phyloP scores from a whole-genome alignment of 1,139 yeast genomes.

The Williopsis jadinii region DNA sequence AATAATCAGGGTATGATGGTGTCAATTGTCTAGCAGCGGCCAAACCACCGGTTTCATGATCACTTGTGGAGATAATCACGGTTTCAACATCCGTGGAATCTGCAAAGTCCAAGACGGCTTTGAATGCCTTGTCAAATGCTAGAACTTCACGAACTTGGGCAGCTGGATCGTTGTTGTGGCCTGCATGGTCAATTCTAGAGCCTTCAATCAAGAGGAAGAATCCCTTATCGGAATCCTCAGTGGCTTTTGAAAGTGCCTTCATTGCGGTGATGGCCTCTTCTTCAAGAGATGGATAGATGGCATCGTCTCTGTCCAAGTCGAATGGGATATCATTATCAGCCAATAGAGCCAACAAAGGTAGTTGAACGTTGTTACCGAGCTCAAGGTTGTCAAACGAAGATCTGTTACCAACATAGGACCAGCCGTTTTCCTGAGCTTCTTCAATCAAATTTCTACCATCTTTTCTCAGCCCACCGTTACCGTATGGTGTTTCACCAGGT shows the following conservation, averaged over 20 bases:
- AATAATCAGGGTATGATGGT: conserved; percentile 52
- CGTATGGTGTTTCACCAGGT: conserved; percentile 25
- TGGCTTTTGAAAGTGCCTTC: conserved; percentile 54
- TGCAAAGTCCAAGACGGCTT: conserved; percentile 61
- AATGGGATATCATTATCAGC: conserved; percentile 74
- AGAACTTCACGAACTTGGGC: conserved; percentile 77
- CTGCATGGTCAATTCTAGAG: conserved; percentile 87
- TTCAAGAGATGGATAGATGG: conserved; percentile 60
- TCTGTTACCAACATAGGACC: conserved; percentile 60
- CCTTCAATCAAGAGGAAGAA: conserved; percentile 82
- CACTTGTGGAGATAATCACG: conserved; percentile 69
- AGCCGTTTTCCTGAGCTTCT: conserved; percentile 52
- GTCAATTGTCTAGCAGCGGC: conserved; percentile 68
- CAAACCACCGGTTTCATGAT: conserved; percentile 90
- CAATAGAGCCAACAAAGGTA: conserved; percentile 68
- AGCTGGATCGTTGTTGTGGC: conserved; percentile 83
- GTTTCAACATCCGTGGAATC: conserved; percentile 62
- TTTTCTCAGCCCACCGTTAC: conserved; percentile 55
- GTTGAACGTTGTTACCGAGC: conserved; percentile 50
- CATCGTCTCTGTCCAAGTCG: conserved; percentile 61
- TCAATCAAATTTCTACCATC: conserved; percentile 59
- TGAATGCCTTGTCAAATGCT: conserved; percentile 71
- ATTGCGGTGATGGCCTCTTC: conserved; percentile 70
- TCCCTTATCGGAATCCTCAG: conserved; percentile 64
- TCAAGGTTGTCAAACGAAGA: conserved; percentile 46